Evolutionary conservation across 2,329 filamentous ascomycete species (phyloP).

Genomic region (Neonectria faginata): DNA sequence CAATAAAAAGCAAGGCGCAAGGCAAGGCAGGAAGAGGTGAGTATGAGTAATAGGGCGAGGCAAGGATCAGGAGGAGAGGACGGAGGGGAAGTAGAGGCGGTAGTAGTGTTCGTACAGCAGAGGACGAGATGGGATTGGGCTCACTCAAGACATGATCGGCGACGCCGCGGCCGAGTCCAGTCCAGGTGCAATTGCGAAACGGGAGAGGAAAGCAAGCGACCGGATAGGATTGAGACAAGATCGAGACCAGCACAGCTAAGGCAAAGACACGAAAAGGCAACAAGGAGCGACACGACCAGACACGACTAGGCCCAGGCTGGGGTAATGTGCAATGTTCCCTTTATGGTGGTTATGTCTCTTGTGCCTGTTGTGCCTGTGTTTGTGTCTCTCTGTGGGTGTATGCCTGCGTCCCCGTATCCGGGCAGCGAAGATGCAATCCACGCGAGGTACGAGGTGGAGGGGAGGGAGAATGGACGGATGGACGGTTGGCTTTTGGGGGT

Average conservation of each 20-base stretch:
- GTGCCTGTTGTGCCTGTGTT: background rate
- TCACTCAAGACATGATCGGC: constrained; percentile 45
- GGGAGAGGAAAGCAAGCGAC: constrained; percentile 1
- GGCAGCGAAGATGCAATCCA: background rate
- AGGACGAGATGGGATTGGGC: constrained; percentile 32
- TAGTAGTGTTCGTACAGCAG: constrained; percentile 19
- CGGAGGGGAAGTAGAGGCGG: constrained; percentile 14
- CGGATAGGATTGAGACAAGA: constrained; percentile 11
- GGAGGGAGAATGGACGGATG: constrained; percentile 7
- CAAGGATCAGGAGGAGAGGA: constrained; percentile 24
- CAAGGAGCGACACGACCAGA: background rate
- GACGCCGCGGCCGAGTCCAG: constrained; percentile 24
- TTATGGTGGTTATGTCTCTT: background rate
- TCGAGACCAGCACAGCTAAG: constrained; percentile 2
- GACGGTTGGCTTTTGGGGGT: background rate
- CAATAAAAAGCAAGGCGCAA: constrained; percentile 28
- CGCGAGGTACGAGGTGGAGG: constrained; percentile 10
- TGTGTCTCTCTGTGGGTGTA: background rate
- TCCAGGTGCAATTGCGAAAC: constrained; percentile 18
- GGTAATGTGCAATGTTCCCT: constrained; percentile 3
- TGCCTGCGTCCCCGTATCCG: background rate
- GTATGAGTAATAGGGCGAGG: constrained; percentile 6
- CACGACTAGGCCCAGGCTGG: constrained; percentile 2
- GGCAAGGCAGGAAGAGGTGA: constrained; percentile 5
- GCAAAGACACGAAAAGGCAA: background rate